Conservation (phyloP, 2,329 filamentous ascomycete genomes). For the Tetracladium maxilliforme region DNA sequence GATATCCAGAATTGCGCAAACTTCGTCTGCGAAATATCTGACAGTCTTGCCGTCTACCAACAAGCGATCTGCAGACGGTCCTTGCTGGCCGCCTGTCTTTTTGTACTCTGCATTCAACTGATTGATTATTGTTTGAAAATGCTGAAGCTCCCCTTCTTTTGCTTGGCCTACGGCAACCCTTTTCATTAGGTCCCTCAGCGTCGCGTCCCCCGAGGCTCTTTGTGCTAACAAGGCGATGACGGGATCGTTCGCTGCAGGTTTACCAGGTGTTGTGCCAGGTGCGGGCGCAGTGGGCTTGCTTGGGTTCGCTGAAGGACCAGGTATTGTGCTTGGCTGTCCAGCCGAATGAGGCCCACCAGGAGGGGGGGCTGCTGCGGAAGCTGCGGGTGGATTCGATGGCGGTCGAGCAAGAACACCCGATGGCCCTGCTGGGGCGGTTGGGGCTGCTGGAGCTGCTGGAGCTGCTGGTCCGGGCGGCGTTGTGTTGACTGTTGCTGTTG, state of each 20-base stretch:
- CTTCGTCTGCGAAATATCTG: no score
- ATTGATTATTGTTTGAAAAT: slow-evolving; percentile 71
- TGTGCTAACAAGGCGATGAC: slow-evolving; percentile 71
- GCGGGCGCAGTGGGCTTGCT: slow-evolving; percentile 2
- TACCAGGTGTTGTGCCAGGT: slow-evolving; percentile 5
- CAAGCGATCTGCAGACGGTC: slow-evolving; percentile 37
- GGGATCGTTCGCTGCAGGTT: slow-evolving; percentile 36
- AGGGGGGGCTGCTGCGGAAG: slow-evolving; percentile 1
- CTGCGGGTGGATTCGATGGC: slow-evolving; percentile 3
- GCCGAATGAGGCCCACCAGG: slow-evolving; percentile 3
- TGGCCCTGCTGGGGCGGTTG: slow-evolving; percentile 8
- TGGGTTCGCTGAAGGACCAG: slow-evolving; percentile 3
- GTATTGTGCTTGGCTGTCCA: slow-evolving; percentile 3
- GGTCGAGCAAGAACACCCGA: slow-evolving; percentile 8
- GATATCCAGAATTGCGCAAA: no score
- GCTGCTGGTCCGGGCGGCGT: neutral
- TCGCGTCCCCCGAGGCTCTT: slow-evolving; percentile 56
- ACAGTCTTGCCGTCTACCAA: no score
- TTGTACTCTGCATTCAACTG: no score
- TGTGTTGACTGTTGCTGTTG: slow-evolving; percentile 7
- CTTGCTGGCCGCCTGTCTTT: slow-evolving; percentile 31
- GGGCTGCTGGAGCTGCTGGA: slow-evolving; percentile 14
- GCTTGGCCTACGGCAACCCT: slow-evolving; percentile 66
- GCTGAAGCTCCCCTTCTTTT: slow-evolving; percentile 52
- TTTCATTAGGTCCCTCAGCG: slow-evolving; percentile 69